These are phyloP conservation scores for Porcisia deanei DNA, from an alignment of 208 protist species.

Conservation along the genomic window DNA sequence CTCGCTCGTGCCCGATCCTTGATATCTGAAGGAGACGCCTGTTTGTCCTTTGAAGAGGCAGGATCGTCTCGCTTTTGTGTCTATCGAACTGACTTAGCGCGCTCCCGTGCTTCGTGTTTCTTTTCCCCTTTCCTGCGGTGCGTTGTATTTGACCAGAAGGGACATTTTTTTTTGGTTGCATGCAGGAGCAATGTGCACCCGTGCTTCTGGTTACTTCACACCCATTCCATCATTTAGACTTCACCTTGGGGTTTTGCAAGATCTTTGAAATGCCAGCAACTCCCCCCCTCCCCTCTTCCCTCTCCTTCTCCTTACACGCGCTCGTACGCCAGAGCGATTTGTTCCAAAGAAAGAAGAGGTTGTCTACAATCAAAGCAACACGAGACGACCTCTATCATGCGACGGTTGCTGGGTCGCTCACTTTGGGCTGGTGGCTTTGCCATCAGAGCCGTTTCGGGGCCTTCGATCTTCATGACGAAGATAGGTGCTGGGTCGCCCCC, in stretches of 20 bases:
- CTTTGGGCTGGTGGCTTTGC: neutral
- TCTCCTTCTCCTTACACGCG: neutral
- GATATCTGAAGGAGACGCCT: neutral
- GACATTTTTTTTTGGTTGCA: neutral
- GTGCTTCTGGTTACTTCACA: neutral
- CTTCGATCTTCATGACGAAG: slow-evolving; percentile 2
- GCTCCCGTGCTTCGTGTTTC: neutral
- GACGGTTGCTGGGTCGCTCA: slow-evolving; percentile 11
- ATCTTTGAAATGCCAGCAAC: neutral
- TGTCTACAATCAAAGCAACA: neutral
- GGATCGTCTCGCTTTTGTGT: neutral
- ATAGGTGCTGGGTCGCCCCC: neutral
- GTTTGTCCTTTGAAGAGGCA: neutral
- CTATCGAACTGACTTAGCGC: neutral
- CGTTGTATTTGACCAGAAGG: neutral
- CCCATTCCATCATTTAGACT: too few species aligned
- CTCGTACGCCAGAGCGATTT: neutral
- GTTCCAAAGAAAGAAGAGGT: neutral
- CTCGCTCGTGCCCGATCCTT: neutral
- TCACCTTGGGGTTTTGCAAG: neutral
- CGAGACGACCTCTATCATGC: slow-evolving; percentile 7
- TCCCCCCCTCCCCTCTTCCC: too few species aligned
- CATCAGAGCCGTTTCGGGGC: neutral
- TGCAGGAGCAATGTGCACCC: too few species aligned
- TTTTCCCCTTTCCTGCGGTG: neutral